Base-by-base conservation (phyloP, 768 basidiomycete species). In the Sarcodon aspratus region DNA sequence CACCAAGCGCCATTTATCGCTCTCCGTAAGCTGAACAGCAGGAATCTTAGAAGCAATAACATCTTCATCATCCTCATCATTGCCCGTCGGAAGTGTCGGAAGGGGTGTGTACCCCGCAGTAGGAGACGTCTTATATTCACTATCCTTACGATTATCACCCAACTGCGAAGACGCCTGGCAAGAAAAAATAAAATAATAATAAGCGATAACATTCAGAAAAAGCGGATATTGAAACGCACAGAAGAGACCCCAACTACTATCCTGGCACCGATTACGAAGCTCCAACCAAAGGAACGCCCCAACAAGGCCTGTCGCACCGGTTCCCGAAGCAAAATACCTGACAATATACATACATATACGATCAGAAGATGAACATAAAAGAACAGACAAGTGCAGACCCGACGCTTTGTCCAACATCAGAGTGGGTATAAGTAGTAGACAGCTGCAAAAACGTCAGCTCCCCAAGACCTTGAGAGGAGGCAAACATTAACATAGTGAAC, bases 241-340 rank as follows among this genome's bases (percentile, higher is more conserved):
- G 88, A 76, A 9, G 88, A 91, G 17, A 95, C 58, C 2, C 89
- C 87, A 21, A 98, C 80, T 1, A 93, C 96, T 9, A 70, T 57
- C 40, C 80, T 75, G 6, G 98, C 90, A 17, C 96, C 95, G 0
- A 95, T 79, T 77, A 15, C 96, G 73, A 4, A 98, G 68, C 54
- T 91, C 73, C 95, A 94, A 98, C 96, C 96, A 98, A 10, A 96
- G 59, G 36, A 86, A 85, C 0, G 95, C 92, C 7, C 95, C 95
- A 1, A 83, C 85, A 1, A 99, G 76, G 0, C 95, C 95, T 0
- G 95, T 95, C 5, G 86, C 90, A 1, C 95, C 95, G 0, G 95
- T 98, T 0, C 95, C 95, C 8, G 85, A 84, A 7, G 94, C 83
- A 64, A 97, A 99, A 59, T 92, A 96, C 5, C 86, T 87, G 38